A percentile compares a stretch with the other conserved stretches of the same genome.
Evolutionary conservation across 2,329 filamentous ascomycete species (phyloP).

Genomic region (Colletotrichum lini): DNA sequence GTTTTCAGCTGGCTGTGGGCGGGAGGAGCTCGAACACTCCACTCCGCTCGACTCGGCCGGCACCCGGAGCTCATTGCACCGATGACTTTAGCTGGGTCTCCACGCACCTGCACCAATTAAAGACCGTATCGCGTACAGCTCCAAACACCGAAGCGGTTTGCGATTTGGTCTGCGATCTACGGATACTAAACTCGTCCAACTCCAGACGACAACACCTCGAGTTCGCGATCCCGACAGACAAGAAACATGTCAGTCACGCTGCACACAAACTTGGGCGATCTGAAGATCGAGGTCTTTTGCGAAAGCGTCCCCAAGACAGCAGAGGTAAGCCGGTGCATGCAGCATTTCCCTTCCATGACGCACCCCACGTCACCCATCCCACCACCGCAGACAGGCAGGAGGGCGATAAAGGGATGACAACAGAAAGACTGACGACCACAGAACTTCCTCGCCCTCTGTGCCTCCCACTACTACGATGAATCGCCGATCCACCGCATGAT

Average conservation of each 20-base stretch:
- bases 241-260: conserved; percentile 76
- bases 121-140: conserved; percentile 24
- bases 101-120: not conserved
- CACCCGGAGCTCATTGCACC: conserved; percentile 26
- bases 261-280: conserved; percentile 88
- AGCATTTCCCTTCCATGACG: not conserved
- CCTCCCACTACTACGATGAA: conserved; percentile 80
- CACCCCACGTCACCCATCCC: conserved; percentile 10
- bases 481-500: conserved; percentile 87
- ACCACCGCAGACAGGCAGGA: not conserved
- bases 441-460: conserved; percentile 92
- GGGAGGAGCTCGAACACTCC: not conserved
- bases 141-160: conserved; percentile 15
- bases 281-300: conserved; percentile 98
- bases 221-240: conserved; percentile 1
- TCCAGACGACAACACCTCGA: conserved; percentile 5
- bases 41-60: conserved; percentile 15
- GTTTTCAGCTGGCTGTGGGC: not conserved
- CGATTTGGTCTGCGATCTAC: not conserved
- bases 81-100: not conserved
- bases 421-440: conserved; percentile 50
- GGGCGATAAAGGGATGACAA: no score
- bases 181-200: not conserved
- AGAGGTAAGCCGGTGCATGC: conserved; percentile 69
- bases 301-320: conserved; percentile 94